Base-by-base conservation (phyloP, 2,329 filamentous ascomycete genomes). In the Zasmidium angulare region DNA sequence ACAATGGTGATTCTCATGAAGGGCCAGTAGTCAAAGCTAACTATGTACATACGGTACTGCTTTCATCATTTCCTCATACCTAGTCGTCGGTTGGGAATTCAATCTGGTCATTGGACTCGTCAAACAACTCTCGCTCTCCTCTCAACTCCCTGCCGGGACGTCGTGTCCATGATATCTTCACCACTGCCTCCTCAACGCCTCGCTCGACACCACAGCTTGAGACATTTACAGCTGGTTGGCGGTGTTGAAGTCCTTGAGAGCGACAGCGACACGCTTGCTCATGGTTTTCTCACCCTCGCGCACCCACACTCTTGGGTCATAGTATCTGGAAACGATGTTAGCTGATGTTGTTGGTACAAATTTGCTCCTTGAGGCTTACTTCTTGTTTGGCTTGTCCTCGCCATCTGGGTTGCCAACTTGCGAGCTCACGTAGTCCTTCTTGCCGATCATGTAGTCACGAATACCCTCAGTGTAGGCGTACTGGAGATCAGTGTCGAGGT, bases 331-430 rank as follows among this genome's bases (percentile, higher is more conserved):
- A 21, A 9, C 10, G 14, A n/a, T 11, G 53, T 56, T 36, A 56
- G 58, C 47, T 19, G 43, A n/a, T n/a, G 21, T 9, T 43, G 7
- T 43, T 19, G n/a, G 9, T 17, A 3, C 11, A 4, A 43, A 43
- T 4, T 14, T 17, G 6, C 4, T 7, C 4, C 7, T 19, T 36
- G 12, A 22, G 26, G 55, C 66, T 53, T 65, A 73, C 70, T 97
- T 98, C 90, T 99, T 99, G 88, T 99, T 99, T 75, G 95, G 93
- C 89, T 98, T 98, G 82, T 96, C 91, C 20, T 86, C 88, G 62
- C 93, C 93, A 53, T 98, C 93, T 67, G 93, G 93, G 86, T 98
- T 99, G 73, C 95, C 95, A 69, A 99, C 89, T 73, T 91, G 85
- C 62, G 84, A 86, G 81, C 85, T 81, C 70, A 99, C 81, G 84